Conservation (phyloP, 1,284 basidiomycete species). For the Flammula alnicola region DNA sequence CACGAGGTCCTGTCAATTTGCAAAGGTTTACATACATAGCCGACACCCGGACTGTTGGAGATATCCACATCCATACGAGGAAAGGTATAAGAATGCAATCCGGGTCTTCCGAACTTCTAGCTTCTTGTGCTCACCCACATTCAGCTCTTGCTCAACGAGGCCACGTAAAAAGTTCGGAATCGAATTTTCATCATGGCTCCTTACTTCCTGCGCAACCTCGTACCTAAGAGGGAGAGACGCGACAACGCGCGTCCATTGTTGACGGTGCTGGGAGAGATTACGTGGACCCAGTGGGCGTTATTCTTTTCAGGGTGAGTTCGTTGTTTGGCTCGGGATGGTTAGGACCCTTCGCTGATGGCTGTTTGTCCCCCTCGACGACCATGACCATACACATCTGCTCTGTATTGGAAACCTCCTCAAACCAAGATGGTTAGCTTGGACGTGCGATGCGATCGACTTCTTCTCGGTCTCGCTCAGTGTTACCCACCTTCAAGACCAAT, state of each 20-base stretch:
- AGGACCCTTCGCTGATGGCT: neutral
- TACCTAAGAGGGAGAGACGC: constrained; percentile 52
- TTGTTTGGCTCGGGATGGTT: neutral
- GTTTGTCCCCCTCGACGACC: constrained; percentile 4
- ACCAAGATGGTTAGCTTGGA: constrained; percentile 77
- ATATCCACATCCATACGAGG: neutral
- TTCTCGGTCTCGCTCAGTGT: constrained; percentile 84
- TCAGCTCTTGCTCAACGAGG: neutral
- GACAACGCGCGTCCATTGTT: constrained; percentile 39
- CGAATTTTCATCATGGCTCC: constrained; percentile 28
- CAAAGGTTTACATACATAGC: neutral
- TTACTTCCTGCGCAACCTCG: constrained; percentile 52
- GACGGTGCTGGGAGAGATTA: constrained; percentile 42
- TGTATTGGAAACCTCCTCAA: too few relatives aligned
- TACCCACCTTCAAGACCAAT: constrained; percentile 56
- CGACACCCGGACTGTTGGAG: neutral
- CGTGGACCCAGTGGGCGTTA: constrained; percentile 56
- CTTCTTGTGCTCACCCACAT: constrained; percentile 8
- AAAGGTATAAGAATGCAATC: constrained; percentile 1
- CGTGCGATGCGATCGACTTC: constrained; percentile 82
- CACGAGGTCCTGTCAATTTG: neutral
- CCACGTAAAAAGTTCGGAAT: too few relatives aligned
- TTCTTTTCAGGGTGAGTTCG: constrained; percentile 60
- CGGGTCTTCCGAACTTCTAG: neutral
- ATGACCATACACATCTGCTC: constrained; percentile 3